Conservation (phyloP, 139 green algal species). For the Ostreobium quekettii region DNA sequence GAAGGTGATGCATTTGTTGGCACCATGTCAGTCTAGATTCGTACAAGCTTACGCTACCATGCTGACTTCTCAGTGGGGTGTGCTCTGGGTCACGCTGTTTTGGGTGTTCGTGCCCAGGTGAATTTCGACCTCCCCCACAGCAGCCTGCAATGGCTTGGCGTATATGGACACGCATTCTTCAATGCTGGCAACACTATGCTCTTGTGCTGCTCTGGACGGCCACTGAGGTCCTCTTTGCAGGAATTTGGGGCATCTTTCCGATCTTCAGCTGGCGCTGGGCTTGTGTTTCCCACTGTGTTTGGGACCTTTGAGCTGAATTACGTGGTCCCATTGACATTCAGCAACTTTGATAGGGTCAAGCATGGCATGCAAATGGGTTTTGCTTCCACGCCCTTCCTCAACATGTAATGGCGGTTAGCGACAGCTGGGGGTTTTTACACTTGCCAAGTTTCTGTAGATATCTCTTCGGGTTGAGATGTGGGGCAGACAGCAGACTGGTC, state of each 20-base stretch:
- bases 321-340: conserved; percentile 7
- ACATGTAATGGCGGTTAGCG: too few species aligned
- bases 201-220: background rate
- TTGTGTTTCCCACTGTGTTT: background rate
- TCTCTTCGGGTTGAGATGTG: too few species aligned
- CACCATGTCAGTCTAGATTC: too few species aligned
- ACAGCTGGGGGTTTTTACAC: too few species aligned
- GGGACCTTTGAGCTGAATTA: conserved; percentile 17
- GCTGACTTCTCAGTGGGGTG: too few species aligned
- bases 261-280: background rate
- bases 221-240: background rate
- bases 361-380: conserved; percentile 9
- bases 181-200: conserved; percentile 11
- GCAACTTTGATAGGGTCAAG: background rate
- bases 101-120: too few species aligned
- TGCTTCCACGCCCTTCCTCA: background rate
- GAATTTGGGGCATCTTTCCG: background rate
- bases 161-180: conserved; percentile 7
- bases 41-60: too few species aligned
- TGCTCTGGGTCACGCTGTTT: too few species aligned
- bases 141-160: background rate
- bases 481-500: too few species aligned
- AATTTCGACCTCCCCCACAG: background rate
- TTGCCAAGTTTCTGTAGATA: too few species aligned
- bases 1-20: too few species aligned